Evolutionary conservation across 179 eudicot genomes (phyloP).

Genomic region (Monotropa hypopitys): DNA sequence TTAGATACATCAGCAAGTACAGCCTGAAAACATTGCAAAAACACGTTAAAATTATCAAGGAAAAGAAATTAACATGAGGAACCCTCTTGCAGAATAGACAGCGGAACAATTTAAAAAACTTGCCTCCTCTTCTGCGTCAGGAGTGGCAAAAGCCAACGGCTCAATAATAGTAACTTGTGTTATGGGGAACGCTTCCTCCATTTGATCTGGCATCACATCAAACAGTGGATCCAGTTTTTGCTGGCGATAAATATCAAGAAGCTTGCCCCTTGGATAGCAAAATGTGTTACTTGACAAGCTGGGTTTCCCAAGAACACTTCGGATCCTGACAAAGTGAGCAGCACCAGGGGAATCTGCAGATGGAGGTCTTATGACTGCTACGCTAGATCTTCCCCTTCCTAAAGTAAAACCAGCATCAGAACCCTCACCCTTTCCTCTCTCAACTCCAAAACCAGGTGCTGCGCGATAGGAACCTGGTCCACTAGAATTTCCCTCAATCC

Average conservation of each 20-base stretch:
- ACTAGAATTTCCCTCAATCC: constrained; percentile 54
- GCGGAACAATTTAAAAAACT: neutral
- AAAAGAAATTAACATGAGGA: neutral
- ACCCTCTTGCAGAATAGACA: neutral
- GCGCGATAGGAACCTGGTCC: constrained; percentile 61
- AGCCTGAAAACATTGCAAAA: constrained; percentile 28
- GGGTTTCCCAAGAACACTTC: constrained; percentile 44
- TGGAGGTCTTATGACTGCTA: constrained; percentile 26
- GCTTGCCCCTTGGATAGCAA: constrained; percentile 77
- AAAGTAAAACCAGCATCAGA: constrained; percentile 55
- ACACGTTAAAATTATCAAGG: neutral
- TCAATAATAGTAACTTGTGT: constrained; percentile 38
- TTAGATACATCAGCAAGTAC: constrained; percentile 59
- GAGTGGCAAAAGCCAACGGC: constrained; percentile 78
- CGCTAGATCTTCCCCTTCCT: constrained; percentile 79
- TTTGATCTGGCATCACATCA: constrained; percentile 25
- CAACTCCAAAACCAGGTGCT: constrained; percentile 91
- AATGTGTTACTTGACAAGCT: constrained; percentile 22
- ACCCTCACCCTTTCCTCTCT: constrained; percentile 58
- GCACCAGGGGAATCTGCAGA: constrained; percentile 38
- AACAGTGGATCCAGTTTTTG: constrained; percentile 38
- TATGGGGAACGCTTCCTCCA: constrained; percentile 51
- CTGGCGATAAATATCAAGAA: constrained; percentile 79
- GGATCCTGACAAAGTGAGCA: constrained; percentile 28
- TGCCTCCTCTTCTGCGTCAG: constrained; percentile 78